Percentiles rank a stretch among this genome's conserved stretches.
These are phyloP conservation scores for Suhomyces sp. DNA, from an alignment of 805 yeast genomes.

Conservation along the genomic window DNA sequence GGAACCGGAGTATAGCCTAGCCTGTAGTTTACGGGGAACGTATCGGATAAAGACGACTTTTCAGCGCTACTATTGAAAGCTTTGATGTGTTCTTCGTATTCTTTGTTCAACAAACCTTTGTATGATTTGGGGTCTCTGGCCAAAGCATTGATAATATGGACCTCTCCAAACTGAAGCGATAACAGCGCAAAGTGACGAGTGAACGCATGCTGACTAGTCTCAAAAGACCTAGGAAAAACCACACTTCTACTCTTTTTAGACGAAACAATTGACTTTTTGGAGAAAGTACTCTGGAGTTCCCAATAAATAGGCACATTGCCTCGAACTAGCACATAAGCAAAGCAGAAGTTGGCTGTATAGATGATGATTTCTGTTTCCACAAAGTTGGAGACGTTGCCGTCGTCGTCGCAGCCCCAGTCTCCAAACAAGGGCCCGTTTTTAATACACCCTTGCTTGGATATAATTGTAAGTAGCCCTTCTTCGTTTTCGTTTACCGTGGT, in stretches of 20 bases:
- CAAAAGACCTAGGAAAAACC: conserved; percentile 49
- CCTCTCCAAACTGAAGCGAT: conserved; percentile 46
- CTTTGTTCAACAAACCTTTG: conserved; percentile 46
- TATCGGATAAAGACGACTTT: background rate
- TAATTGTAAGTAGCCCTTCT: conserved; percentile 44
- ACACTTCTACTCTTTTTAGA: conserved; percentile 37
- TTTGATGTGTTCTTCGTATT: conserved; percentile 36
- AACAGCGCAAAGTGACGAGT: conserved; percentile 47
- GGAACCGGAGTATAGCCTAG: conserved; percentile 30
- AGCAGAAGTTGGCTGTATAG: conserved; percentile 38
- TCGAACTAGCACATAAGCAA: conserved; percentile 44
- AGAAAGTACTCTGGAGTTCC: conserved; percentile 46
- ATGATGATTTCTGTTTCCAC: conserved; percentile 51
- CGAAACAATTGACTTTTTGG: conserved; percentile 29
- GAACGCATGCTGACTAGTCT: conserved; percentile 53
- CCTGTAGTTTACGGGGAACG: conserved; percentile 13
- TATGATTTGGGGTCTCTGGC: conserved; percentile 37
- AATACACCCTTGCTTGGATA: conserved; percentile 50
- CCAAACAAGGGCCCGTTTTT: conserved; percentile 52
- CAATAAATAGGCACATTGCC: conserved; percentile 58
- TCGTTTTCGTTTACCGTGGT: conserved; percentile 25
- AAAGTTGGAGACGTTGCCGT: conserved; percentile 50
- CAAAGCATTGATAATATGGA: conserved; percentile 49
- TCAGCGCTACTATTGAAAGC: conserved; percentile 25
- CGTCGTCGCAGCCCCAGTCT: conserved; percentile 57